These are phyloP conservation scores for Aphanomyces astaci DNA, from an alignment of 352 stramenopile species.

Conservation along the genomic window DNA sequence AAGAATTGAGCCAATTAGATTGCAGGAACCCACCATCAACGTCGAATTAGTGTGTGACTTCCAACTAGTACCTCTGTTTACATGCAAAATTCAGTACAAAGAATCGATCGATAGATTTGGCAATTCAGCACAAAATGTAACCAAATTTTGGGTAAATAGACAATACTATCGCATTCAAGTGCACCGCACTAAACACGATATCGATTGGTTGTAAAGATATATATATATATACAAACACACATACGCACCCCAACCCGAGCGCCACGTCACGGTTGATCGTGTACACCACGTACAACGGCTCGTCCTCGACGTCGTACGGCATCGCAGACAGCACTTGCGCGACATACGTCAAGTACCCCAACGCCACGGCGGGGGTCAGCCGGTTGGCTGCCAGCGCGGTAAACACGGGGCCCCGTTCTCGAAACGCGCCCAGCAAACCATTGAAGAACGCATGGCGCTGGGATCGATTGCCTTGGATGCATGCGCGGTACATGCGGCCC, in stretches of 20 bases:
- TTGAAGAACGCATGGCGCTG: constrained; percentile 54
- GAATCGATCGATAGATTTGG: no score
- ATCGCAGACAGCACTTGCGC: constrained; percentile 55
- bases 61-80: no score
- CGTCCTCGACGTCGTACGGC: constrained; percentile 73
- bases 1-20: no score
- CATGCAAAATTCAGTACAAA: no score
- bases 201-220: background rate
- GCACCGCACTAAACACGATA: constrained; percentile 39
- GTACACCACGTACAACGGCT: constrained; percentile 83
- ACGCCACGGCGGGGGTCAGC: constrained; percentile 16
- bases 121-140: no score
- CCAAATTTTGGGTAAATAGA: no score
- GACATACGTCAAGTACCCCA: constrained; percentile 75
- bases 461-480: constrained; percentile 37
- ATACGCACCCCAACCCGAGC: constrained; percentile 65
- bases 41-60: no score
- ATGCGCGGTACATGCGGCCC: constrained; percentile 59
- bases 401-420: constrained; percentile 40
- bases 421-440: constrained; percentile 66
- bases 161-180: constrained; percentile 48
- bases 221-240: background rate
- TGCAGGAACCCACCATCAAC: no score
- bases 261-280: constrained; percentile 74
- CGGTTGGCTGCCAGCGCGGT: constrained; percentile 14